Evolutionary conservation across 176 grass and related monocot species (phyloP).

Genomic region (Zea luxurians): DNA sequence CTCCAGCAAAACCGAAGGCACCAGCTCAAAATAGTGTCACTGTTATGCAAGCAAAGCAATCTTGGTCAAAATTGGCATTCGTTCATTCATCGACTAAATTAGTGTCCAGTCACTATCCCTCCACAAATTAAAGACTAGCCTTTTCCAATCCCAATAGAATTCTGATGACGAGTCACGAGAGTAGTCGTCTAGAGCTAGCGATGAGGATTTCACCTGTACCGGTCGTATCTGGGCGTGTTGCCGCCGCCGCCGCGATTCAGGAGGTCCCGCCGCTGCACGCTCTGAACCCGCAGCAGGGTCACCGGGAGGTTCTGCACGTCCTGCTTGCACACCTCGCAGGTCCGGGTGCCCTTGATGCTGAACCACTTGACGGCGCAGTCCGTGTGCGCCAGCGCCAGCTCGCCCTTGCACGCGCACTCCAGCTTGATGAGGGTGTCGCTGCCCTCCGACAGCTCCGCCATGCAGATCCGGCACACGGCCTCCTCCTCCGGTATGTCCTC

Average conservation of each 20-base stretch:
- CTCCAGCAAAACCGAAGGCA: too few relatives aligned
- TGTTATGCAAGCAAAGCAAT: not conserved
- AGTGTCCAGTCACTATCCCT: not conserved
- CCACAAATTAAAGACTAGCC: not conserved
- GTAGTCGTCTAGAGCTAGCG: too few relatives aligned
- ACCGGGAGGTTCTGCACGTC: conserved; percentile 90
- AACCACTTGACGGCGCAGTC: conserved; percentile 97
- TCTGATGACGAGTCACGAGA: too few relatives aligned
- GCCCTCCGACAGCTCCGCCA: conserved; percentile 78
- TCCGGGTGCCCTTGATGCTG: conserved; percentile 72
- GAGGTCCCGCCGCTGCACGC: not conserved
- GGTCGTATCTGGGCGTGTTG: too few relatives aligned
- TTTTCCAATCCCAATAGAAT: too few relatives aligned
- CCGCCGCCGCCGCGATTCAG: too few relatives aligned
- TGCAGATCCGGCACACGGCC: conserved; percentile 92
- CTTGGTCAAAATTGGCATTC: not conserved
- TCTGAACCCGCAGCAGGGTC: conserved; percentile 65
- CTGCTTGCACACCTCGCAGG: conserved; percentile 81
- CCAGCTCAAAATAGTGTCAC: not conserved
- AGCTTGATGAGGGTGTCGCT: conserved; percentile 56
- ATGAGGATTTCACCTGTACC: too few relatives aligned
- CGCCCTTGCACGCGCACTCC: conserved; percentile 82
- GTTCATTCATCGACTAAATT: not conserved
- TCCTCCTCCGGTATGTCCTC: conserved; percentile 90
- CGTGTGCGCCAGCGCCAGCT: conserved; percentile 75